These are phyloP conservation scores for Scheffersomyces insectosa DNA, from an alignment of 1,139 yeast genomes.

Conservation along the genomic window DNA sequence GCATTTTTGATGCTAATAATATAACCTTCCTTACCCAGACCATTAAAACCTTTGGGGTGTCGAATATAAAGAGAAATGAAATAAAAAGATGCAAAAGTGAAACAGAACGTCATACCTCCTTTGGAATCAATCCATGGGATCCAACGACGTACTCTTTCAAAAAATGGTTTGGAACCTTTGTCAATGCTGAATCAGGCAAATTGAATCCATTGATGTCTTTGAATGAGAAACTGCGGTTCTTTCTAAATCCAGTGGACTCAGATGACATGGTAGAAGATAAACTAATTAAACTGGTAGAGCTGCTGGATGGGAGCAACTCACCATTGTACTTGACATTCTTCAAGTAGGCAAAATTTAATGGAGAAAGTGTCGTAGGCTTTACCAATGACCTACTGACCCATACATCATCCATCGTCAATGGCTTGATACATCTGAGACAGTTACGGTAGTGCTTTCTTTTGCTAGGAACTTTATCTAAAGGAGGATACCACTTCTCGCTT, in stretches of 20 bases:
- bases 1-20: neutral
- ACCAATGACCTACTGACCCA: conserved; percentile 55
- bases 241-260: conserved; percentile 11
- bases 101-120: conserved; percentile 13
- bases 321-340: conserved; percentile 20
- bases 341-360: conserved; percentile 27
- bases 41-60: neutral
- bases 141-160: conserved; percentile 45
- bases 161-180: conserved; percentile 37
- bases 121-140: conserved; percentile 43
- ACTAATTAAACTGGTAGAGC: conserved; percentile 21
- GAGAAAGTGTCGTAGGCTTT: conserved; percentile 42
- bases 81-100: conserved; percentile 1
- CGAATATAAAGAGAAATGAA: conserved; percentile 1
- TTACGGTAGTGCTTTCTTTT: conserved; percentile 50
- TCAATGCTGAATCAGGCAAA: conserved; percentile 31
- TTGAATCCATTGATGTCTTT: conserved; percentile 17
- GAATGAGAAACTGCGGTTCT: conserved; percentile 14
- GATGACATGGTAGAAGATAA: conserved; percentile 12
- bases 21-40: conserved; percentile 1
- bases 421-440: conserved; percentile 58
- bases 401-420: conserved; percentile 51
- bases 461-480: conserved; percentile 34
- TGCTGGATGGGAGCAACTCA: conserved; percentile 9
- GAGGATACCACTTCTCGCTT: conserved; percentile 50